Base-by-base conservation (phyloP, 306 rosid species). In the Cyclanthera cordifolia region DNA sequence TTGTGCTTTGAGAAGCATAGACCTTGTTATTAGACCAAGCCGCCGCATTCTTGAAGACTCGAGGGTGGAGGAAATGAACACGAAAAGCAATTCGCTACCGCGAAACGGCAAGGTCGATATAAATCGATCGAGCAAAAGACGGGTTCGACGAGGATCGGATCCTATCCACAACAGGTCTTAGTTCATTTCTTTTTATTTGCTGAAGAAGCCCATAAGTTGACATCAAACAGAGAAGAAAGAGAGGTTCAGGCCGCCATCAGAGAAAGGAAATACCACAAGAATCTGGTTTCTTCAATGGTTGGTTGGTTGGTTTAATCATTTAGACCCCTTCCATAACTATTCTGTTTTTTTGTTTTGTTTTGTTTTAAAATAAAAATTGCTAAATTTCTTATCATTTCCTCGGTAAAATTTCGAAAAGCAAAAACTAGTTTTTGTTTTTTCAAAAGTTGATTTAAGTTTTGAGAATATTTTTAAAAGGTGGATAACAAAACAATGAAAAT, bases 91-190 rank as follows among this genome's bases (percentile, higher is more conserved):
- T 58, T 69, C 88, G 17, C 74, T 75, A 45, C 78, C 73, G 24
- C 71, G 2, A 54, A 82, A 69, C 21, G n/a, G n/a, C n/a, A 74
- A 76, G 72, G 66, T 84, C 55, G 95, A 90, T 78, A 86, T 86
- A 67, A 88, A 90, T 79, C 79, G 79, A 54, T 85, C 96, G 6
- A 90, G 85, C 87, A 83, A 93, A 77, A 74, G 97, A 83, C 81
- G 77, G 73, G 96, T 93, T 67, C 72, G 86, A 84, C 78, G 71
- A 81, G 99, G 99, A 48, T 78, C 99, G 16, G 96, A 93, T 85
- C 99, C 99, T 78, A 93, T 90, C 79, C 99, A 93, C 83, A 93
- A 93, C 78, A 83, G 81, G 82, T 59, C 71, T 73, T 90, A 73
- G 79, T 66, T 25, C 39, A 74, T 50, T 78, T 69, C 75, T 73